These are phyloP conservation scores for Alternaria sp. DNA, from an alignment of 2,329 filamentous ascomycete species.

Conservation along the genomic window DNA sequence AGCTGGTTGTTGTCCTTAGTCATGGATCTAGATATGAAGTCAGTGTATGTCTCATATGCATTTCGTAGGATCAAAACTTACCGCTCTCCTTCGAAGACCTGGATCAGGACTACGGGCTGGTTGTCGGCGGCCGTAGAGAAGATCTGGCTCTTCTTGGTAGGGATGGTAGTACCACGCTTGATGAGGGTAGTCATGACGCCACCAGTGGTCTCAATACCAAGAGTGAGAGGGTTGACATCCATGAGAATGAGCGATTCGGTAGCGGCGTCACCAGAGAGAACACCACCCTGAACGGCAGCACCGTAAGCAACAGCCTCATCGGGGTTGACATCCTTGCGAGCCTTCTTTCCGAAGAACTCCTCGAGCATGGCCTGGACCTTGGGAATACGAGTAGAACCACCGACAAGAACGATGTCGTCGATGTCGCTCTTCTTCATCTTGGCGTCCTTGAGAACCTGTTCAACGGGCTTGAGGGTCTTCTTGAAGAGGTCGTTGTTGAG, in stretches of 20 bases:
- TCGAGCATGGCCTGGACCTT: constrained; percentile 95
- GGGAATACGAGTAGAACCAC: constrained; percentile 98
- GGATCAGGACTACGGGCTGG: constrained; percentile 93
- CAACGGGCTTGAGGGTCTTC: constrained; percentile 98
- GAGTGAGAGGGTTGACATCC: constrained; percentile 96
- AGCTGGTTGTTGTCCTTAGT: constrained; percentile 78
- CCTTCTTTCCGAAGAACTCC: constrained; percentile 98
- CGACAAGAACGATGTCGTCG: constrained; percentile 96
- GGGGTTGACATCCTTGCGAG: constrained; percentile 99
- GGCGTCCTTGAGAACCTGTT: constrained; percentile 98
- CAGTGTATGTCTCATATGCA: too few species aligned
- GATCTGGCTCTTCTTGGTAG: constrained; percentile 96
- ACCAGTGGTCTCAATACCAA: constrained; percentile 96
- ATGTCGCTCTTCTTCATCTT: constrained; percentile 96
- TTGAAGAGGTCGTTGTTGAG: constrained; percentile 99
- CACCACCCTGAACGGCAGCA: constrained; percentile 95
- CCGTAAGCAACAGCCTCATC: constrained; percentile 99
- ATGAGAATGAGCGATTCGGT: constrained; percentile 87
- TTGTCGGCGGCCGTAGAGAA: constrained; percentile 97
- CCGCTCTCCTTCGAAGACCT: constrained; percentile 94
- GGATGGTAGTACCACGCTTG: constrained; percentile 91
- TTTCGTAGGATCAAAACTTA: constrained; percentile 34
- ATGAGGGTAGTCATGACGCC: constrained; percentile 98
- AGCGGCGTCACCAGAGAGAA: constrained; percentile 87
- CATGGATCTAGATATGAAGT: neutral